These are phyloP conservation scores for Oryza australiensis DNA, from an alignment of 176 grass and related monocot species.

Conservation along the genomic window DNA sequence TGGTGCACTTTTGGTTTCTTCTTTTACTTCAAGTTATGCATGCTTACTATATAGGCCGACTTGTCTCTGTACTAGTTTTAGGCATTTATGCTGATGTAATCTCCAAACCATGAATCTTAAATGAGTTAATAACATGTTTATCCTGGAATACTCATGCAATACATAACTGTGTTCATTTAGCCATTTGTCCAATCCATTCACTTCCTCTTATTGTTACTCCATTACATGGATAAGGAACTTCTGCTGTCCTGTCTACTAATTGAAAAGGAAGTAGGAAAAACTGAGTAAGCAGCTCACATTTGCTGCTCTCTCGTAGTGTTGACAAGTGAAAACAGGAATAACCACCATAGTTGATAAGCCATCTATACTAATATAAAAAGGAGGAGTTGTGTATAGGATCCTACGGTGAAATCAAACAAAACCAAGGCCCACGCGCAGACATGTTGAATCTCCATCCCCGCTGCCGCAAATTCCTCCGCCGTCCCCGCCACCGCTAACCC, in stretches of 20 bases:
- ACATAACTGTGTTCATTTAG: constrained; percentile 9
- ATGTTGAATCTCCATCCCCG: too few relatives aligned
- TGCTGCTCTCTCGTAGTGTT: background rate
- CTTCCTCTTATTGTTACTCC: background rate
- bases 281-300: background rate
- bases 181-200: background rate
- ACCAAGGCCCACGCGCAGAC: too few relatives aligned
- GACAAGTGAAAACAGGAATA: constrained; percentile 21
- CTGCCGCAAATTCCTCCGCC: too few relatives aligned
- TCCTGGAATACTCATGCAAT: background rate
- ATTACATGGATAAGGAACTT: background rate
- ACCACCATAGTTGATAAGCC: background rate
- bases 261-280: background rate
- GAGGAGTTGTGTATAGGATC: too few relatives aligned
- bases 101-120: constrained; percentile 18
- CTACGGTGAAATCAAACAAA: too few relatives aligned
- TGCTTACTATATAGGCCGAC: constrained; percentile 23
- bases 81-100: background rate
- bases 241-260: background rate
- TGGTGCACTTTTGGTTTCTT: constrained; percentile 16
- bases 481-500: too few relatives aligned
- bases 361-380: too few relatives aligned
- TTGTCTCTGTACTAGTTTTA: constrained; percentile 5
- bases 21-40: constrained; percentile 31
- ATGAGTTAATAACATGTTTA: constrained; percentile 4